These are phyloP conservation scores for Lathyrus sativus DNA, from an alignment of 306 rosid genomes.

Conservation along the genomic window DNA sequence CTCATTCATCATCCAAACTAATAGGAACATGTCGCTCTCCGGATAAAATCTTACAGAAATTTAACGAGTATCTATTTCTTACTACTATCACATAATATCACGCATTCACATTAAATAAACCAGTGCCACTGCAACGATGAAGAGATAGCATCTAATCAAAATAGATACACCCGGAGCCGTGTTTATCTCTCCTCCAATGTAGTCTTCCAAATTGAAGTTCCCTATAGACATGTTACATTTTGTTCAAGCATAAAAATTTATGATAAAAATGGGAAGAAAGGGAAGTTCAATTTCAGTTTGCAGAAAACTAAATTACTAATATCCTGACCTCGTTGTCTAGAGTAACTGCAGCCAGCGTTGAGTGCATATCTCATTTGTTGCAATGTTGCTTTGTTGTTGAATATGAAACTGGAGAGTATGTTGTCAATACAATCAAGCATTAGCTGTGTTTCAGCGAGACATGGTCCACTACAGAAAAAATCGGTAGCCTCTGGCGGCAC, in stretches of 20 bases:
- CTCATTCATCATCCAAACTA: constrained; percentile 1
- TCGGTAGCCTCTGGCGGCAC: constrained; percentile 59
- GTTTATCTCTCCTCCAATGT: constrained; percentile 48
- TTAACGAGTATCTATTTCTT: constrained; percentile 3
- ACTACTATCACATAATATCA: constrained; percentile 7
- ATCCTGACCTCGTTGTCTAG: constrained; percentile 54
- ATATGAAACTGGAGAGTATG: constrained; percentile 54
- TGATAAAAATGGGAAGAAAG: background rate
- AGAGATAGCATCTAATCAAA: constrained; percentile 23
- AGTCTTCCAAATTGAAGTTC: constrained; percentile 60
- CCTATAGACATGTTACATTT: constrained; percentile 44
- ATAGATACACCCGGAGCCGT: constrained; percentile 35
- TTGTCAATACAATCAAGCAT: constrained; percentile 65
- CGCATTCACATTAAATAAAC: constrained; percentile 1
- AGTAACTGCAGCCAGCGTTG: constrained; percentile 59
- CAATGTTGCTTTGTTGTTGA: constrained; percentile 59
- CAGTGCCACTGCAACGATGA: background rate
- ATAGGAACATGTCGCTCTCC: background rate
- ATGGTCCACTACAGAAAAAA: constrained; percentile 69
- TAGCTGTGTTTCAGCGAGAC: constrained; percentile 63
- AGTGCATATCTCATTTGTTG: constrained; percentile 59
- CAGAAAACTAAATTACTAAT: background rate
- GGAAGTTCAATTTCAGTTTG: background rate
- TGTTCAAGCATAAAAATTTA: background rate
- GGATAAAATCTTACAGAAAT: background rate